Percentiles rank a stretch among this genome's conserved stretches.
Evolutionary conservation across 1,139 yeast genomes (phyloP).

Genomic region (Kodamaea sp.): DNA sequence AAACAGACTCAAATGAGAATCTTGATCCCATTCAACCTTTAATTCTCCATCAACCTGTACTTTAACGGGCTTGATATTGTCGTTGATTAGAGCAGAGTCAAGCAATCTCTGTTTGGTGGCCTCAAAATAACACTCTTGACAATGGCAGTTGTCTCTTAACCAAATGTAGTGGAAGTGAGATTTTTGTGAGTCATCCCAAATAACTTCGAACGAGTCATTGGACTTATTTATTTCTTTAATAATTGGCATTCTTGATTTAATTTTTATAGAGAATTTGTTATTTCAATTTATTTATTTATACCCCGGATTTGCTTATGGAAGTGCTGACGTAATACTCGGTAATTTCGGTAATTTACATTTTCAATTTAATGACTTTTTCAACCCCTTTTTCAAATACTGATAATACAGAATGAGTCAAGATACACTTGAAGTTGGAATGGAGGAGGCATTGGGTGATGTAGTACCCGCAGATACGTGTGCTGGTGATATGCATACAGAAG

Average conservation of each 20-base stretch:
- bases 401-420: no score
- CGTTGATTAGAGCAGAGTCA: conserved; percentile 53
- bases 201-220: conserved; percentile 7
- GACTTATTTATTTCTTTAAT: conserved; percentile 5
- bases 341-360: no score
- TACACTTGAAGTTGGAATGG: no score
- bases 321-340: no score
- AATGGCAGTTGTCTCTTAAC: conserved; percentile 71
- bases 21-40: conserved; percentile 43
- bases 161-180: conserved; percentile 50
- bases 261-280: neutral
- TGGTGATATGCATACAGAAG: no score
- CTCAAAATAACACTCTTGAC: conserved; percentile 56
- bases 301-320: no score
- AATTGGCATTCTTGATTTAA: conserved; percentile 4
- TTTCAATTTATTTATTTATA: no score
- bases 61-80: conserved; percentile 38
- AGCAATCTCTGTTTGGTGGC: conserved; percentile 62
- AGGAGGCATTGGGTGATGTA: no score
- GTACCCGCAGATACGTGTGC: no score
- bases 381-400: no score
- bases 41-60: conserved; percentile 15
- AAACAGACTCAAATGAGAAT: conserved; percentile 49
- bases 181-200: conserved; percentile 13
- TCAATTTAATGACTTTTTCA: no score